Evolutionary conservation across 371 early-diverging fungal genomes (phyloP), one percentile per base, ranked within the genome.

Genomic region (Rhizopus delemar): DNA sequence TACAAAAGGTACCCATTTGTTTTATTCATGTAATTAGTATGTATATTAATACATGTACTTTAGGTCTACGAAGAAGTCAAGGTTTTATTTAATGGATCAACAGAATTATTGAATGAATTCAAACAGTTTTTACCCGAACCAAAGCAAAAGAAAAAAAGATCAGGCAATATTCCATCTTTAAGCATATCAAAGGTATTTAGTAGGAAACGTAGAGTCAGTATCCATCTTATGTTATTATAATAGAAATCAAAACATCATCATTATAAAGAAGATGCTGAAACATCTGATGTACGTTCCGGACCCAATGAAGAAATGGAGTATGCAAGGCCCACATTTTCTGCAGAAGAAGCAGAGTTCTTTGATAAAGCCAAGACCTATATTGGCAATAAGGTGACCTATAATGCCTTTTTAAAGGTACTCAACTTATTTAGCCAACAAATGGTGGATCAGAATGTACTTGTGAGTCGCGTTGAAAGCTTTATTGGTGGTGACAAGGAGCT

Each of bases 351-450:
- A 4, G 91, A 89, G 32, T 94, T 81, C 78, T 97, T 98, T 77
- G 96, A 97, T 49, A 81, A 86, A 15, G 90, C 92, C 63, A 94
- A 95, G 76, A 80, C 85, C 51, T 78, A 87, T 60, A 86, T 98
- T 53, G 87, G 87, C 9, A 90, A 92, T 76, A 90, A 92, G 57
- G 76, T 82, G 8, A 86, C 93, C 0, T 98, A 97, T 74, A 88
- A 88, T 66, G 98, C 99, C 69, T 99, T 99, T 74, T 78, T 99
- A 49, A 98, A 97, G 76, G 80, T 93, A 4, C 77, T 99, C 32
- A 99, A 99, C 66, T 77, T 98, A 41, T 99, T 90, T 77, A 96
- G 93, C 64, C 96, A 98, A 66, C 94, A 96, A 68, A 89, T 97
- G 39, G 84, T 99, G 55, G 92, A 91, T 61, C 81, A 86, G 35